Base-by-base conservation (phyloP, 2,329 filamentous ascomycete species). In the Leptodontidium sp. region DNA sequence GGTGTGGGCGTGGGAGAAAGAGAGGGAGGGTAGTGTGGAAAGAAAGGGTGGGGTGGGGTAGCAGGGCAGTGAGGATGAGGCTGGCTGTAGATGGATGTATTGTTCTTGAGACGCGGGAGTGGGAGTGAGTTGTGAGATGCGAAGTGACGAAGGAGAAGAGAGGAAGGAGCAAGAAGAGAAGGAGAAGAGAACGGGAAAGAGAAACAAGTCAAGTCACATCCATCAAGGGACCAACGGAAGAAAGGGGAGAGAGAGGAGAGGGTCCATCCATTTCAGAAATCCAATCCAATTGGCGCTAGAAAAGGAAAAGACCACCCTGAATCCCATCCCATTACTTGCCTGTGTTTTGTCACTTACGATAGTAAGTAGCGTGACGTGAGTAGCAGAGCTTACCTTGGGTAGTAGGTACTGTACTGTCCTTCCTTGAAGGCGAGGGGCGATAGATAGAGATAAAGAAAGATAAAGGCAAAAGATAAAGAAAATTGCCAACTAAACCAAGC, bases 381-480 rank as follows among this genome's bases (percentile, higher is more conserved):
- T 47, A 17, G 45, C 5, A 47, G 15, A 40, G 38, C 38, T 40
- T 47, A 15, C 17, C 12, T 21, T 21, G 21, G 21, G 21, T 21
- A 21, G 21, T 21, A 21, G 21, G 21, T 47, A 47, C 43, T 17
- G 43, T 47, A 47, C 17, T 11, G 15, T 49, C 1, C 21, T 21
- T 2, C n/a, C 45, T 47, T 17, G 14, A 50, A 24, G 24, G 57
- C 21, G 14, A 26, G 24, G 26, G 4, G 21, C 57, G 57, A 40
- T 14, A 59, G 57, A 59, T 59, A 45, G 45, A 59, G 38, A 29
- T 29, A 32, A 57, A 57, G 52, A 35, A 29, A 7, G 38, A 59
- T 26, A 59, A 43, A 43, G 21, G n/a, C n/a, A 40, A 38, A 21
- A 47, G n/a, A 21, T 47, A 50, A 21, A 21, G 47, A 50, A 50